Percentiles rank a stretch among this genome's conserved stretches.
phyloP scores from a whole-genome alignment of 1,284 basidiomycete species.

The Ceratobasidium sp. region DNA sequence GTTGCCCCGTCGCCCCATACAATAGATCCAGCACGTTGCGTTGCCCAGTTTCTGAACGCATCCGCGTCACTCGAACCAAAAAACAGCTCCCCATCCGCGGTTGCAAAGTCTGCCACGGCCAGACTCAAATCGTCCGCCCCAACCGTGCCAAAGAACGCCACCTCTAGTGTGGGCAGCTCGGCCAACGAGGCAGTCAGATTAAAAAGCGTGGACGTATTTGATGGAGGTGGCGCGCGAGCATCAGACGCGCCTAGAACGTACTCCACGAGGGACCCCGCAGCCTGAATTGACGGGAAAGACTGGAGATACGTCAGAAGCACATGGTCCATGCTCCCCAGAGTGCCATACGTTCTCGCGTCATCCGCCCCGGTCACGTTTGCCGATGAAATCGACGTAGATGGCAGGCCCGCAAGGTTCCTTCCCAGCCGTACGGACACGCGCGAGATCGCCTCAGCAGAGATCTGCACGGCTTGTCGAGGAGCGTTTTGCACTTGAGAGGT shows the following conservation, averaged over 20 bases:
- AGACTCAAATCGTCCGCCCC: constrained; percentile 60
- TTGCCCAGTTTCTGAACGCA: constrained; percentile 65
- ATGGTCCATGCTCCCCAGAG: constrained; percentile 64
- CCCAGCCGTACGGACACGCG: constrained; percentile 65
- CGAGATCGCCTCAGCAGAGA: constrained; percentile 59
- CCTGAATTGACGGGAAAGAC: constrained; percentile 59
- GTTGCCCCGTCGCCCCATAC: constrained; percentile 66
- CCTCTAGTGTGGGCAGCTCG: constrained; percentile 66
- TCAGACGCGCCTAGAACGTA: constrained; percentile 58
- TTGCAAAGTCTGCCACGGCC: constrained; percentile 65
- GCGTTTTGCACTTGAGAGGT: constrained; percentile 58
- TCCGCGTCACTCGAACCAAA: constrained; percentile 66
- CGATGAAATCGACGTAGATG: constrained; percentile 53
- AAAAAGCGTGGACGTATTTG: constrained; percentile 58
- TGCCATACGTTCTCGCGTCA: constrained; percentile 67
- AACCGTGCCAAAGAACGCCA: constrained; percentile 69
- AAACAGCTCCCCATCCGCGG: constrained; percentile 63
- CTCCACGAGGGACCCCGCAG: constrained; percentile 62
- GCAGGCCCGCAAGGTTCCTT: constrained; percentile 60
- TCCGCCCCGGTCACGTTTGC: constrained; percentile 53
- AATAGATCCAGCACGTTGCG: constrained; percentile 57
- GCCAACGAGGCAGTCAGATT: constrained; percentile 53
- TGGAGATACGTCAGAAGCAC: constrained; percentile 67
- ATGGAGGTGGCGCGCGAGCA: constrained; percentile 56
- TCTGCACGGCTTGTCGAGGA: constrained; percentile 62